Evolutionary conservation across 2,329 filamentous ascomycete species (phyloP).

Genomic region (Coniella vitis): DNA sequence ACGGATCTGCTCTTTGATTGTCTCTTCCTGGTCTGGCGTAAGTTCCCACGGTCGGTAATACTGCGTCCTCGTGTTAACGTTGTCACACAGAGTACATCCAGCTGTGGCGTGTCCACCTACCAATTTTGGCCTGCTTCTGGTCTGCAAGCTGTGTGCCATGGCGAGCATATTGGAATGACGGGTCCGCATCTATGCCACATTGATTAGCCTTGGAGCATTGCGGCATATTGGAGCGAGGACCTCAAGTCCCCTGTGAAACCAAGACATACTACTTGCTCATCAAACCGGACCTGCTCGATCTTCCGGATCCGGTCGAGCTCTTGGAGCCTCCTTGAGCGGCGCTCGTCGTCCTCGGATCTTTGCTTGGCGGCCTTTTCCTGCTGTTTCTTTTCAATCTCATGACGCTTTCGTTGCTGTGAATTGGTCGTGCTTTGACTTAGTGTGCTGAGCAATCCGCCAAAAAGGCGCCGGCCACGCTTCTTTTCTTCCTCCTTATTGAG

Average conservation of each 20-base stretch:
- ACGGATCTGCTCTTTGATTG: slow-evolving; percentile 63
- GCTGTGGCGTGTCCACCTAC: slow-evolving; percentile 46
- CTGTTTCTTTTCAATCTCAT: slow-evolving; percentile 77
- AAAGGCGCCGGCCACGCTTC: slow-evolving; percentile 76
- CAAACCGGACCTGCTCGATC: slow-evolving; percentile 66
- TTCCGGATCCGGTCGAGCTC: slow-evolving; percentile 54
- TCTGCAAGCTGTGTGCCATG: slow-evolving; percentile 66
- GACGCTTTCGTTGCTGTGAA: slow-evolving; percentile 61
- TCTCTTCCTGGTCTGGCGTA: slow-evolving; percentile 59
- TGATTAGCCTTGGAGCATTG: slow-evolving; percentile 1
- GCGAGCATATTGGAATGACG: slow-evolving; percentile 67
- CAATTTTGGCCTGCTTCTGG: slow-evolving; percentile 63
- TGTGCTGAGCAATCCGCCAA: slow-evolving; percentile 73
- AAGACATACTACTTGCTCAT: slow-evolving; percentile 65
- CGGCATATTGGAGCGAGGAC: slow-evolving; percentile 18
- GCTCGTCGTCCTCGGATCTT: slow-evolving; percentile 62
- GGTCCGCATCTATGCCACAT: slow-evolving; percentile 55
- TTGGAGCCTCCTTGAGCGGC: slow-evolving; percentile 58
- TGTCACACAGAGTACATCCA: background rate
- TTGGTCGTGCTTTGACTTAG: slow-evolving; percentile 64
- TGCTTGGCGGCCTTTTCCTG: slow-evolving; percentile 69
- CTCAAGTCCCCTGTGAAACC: background rate
- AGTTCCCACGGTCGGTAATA: slow-evolving; percentile 83
- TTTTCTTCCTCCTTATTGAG: slow-evolving; percentile 62
- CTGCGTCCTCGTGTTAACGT: slow-evolving; percentile 35